Evolutionary conservation across 345 rosid species (phyloP).

Genomic region (Limnanthes douglasii): DNA sequence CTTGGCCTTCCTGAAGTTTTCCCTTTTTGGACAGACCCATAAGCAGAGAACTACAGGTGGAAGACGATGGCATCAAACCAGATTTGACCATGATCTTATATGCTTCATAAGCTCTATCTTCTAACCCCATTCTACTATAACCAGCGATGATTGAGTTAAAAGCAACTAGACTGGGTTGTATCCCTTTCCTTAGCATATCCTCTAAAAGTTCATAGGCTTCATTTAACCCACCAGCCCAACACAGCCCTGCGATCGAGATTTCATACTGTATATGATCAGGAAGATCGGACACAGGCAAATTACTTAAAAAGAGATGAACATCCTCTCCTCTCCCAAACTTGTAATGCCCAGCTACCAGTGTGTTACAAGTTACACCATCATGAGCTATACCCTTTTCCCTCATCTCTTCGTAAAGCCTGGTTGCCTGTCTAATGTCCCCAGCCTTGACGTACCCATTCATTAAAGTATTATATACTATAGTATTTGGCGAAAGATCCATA

Average conservation of each 20-base stretch:
- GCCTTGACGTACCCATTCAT: conserved; percentile 62
- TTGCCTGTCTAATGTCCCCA: conserved; percentile 38
- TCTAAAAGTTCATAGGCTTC: conserved; percentile 29
- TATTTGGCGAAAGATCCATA: conserved; percentile 28
- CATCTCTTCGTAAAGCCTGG: conserved; percentile 44
- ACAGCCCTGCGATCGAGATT: conserved; percentile 38
- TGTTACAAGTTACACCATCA: conserved; percentile 53
- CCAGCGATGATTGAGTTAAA: conserved; percentile 61
- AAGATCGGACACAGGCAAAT: conserved; percentile 16
- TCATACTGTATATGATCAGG: conserved; percentile 26
- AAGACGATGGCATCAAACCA: conserved; percentile 40
- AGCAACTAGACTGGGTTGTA: conserved; percentile 30
- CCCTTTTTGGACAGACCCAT: conserved; percentile 45
- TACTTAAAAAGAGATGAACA: conserved; percentile 31
- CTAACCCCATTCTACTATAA: conserved; percentile 33
- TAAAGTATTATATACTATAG: conserved; percentile 34
- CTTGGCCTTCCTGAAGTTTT: conserved; percentile 33
- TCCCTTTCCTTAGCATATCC: conserved; percentile 46
- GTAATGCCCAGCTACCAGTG: conserved; percentile 42
- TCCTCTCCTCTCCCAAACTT: conserved; percentile 42
- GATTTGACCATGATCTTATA: conserved; percentile 32
- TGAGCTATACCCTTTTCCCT: conserved; percentile 31
- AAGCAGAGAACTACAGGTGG: conserved; percentile 48
- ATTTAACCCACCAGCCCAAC: conserved; percentile 52
- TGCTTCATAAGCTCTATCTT: conserved; percentile 28